These are phyloP conservation scores for Aspergillus flavus DNA, from an alignment of 2,329 filamentous ascomycete species.

Conservation along the genomic window DNA sequence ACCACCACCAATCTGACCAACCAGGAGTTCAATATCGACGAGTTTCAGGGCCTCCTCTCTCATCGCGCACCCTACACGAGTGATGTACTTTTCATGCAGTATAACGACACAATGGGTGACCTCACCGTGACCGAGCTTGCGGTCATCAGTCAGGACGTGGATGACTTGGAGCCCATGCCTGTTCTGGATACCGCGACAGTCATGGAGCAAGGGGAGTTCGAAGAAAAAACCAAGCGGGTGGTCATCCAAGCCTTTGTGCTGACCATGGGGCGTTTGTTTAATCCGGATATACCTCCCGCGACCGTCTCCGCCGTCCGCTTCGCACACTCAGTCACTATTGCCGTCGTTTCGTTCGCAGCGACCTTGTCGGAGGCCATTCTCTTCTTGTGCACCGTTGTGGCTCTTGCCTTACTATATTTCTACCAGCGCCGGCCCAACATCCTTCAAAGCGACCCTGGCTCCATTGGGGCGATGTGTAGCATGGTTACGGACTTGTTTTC, in stretches of 20 bases:
- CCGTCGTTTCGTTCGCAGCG: conserved; percentile 32
- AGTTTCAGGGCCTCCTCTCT: conserved; percentile 34
- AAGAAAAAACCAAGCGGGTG: conserved; percentile 29
- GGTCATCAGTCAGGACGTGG: conserved; percentile 34
- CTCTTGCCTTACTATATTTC: conserved; percentile 29
- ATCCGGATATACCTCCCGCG: conserved; percentile 27
- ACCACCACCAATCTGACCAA: conserved; percentile 24
- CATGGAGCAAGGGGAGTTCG: conserved; percentile 33
- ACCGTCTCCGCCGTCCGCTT: conserved; percentile 24
- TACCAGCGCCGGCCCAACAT: conserved; percentile 34
- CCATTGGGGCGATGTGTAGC: conserved; percentile 40
- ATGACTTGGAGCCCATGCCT: conserved; percentile 32
- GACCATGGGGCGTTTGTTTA: conserved; percentile 35
- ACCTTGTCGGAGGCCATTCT: conserved; percentile 34
- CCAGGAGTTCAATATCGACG: conserved; percentile 32
- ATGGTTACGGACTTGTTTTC: conserved; percentile 35
- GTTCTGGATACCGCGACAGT: conserved; percentile 32
- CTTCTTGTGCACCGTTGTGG: conserved; percentile 24
- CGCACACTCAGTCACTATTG: conserved; percentile 32
- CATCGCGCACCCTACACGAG: conserved; percentile 37
- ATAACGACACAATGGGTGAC: conserved; percentile 30
- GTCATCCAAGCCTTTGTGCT: conserved; percentile 35
- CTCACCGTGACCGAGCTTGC: conserved; percentile 34
- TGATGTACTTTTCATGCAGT: conserved; percentile 35
- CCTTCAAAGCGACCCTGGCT: conserved; percentile 35